A percentile compares a stretch with the other conserved stretches of the same genome.
Conservation (phyloP, 768 basidiomycete species). For the Lactifluus rugatus region DNA sequence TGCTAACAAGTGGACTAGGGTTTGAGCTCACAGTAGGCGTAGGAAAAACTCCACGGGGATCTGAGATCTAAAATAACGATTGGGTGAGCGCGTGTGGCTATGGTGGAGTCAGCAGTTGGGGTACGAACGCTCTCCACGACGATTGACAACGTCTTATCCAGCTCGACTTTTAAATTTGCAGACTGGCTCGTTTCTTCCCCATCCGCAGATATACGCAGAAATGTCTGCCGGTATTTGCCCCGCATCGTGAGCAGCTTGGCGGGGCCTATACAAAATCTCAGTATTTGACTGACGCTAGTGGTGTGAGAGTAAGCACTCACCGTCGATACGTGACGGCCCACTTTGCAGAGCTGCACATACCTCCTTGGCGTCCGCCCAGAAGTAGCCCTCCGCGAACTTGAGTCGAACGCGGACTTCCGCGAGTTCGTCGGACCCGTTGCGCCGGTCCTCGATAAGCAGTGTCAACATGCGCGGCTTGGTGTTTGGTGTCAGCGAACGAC, state of each 20-base stretch:
- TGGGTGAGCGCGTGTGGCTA: neutral
- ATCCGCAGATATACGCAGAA: constrained; percentile 12
- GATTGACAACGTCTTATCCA: constrained; percentile 9
- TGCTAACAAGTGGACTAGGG: neutral
- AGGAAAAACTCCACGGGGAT: neutral
- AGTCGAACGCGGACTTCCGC: constrained; percentile 60
- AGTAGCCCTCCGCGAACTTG: constrained; percentile 42
- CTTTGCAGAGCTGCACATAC: constrained; percentile 50
- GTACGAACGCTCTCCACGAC: constrained; percentile 14
- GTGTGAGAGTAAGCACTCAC: constrained; percentile 27
- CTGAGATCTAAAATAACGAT: neutral
- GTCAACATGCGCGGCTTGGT: constrained; percentile 45
- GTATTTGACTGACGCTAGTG: neutral
- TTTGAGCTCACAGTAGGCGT: neutral
- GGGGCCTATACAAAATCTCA: constrained; percentile 2
- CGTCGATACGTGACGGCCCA: constrained; percentile 60
- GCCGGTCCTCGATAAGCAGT: constrained; percentile 53
- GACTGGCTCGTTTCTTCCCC: constrained; percentile 15
- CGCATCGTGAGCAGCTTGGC: constrained; percentile 18
- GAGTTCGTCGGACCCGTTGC: constrained; percentile 46
- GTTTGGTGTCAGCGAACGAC: neutral
- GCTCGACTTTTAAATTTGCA: constrained; percentile 9
- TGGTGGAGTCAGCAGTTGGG: neutral
- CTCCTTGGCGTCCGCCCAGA: constrained; percentile 63
- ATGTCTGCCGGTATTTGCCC: constrained; percentile 15